phyloP scores from a whole-genome alignment of 2,329 filamentous ascomycete species.

The Ambrosiella beaveri region DNA sequence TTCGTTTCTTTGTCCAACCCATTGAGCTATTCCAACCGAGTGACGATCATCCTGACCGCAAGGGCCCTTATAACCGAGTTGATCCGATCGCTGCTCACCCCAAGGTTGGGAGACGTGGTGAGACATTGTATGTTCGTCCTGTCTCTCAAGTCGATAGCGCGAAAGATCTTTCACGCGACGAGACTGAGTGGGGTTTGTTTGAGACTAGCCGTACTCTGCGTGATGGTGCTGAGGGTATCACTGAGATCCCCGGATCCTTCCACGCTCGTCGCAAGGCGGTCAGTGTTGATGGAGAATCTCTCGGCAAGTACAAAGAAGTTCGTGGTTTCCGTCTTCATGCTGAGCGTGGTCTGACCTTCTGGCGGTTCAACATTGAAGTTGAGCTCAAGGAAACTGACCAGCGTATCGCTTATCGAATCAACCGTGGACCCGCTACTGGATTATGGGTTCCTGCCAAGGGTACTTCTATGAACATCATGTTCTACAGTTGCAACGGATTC shows the following conservation, averaged over 20 bases:
- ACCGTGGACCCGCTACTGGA: constrained; percentile 67
- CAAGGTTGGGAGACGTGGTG: constrained; percentile 69
- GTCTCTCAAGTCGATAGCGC: constrained; percentile 71
- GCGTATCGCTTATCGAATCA: constrained; percentile 89
- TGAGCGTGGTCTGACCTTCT: constrained; percentile 83
- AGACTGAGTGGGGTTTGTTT: constrained; percentile 70
- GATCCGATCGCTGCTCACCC: constrained; percentile 78
- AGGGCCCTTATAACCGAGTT: constrained; percentile 60
- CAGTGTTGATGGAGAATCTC: constrained; percentile 58
- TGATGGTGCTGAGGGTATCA: constrained; percentile 28
- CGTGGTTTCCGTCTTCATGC: constrained; percentile 65
- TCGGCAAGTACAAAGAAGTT: constrained; percentile 68
- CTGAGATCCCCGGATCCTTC: constrained; percentile 36
- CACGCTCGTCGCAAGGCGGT: constrained; percentile 34
- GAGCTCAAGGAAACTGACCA: constrained; percentile 65
- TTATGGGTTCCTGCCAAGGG: constrained; percentile 86
- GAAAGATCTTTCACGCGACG: constrained; percentile 59
- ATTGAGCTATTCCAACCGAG: constrained; percentile 59
- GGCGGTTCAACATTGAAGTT: constrained; percentile 90
- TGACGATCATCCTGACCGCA: constrained; percentile 20
- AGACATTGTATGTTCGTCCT: constrained; percentile 73
- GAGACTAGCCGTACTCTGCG: constrained; percentile 44
- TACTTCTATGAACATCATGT: constrained; percentile 96
- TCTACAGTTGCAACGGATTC: constrained; percentile 95
- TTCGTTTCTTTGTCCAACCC: constrained; percentile 75